Evolutionary conservation across 2,329 filamentous ascomycete genomes (phyloP).

Genomic region (Metarhizium sp.): DNA sequence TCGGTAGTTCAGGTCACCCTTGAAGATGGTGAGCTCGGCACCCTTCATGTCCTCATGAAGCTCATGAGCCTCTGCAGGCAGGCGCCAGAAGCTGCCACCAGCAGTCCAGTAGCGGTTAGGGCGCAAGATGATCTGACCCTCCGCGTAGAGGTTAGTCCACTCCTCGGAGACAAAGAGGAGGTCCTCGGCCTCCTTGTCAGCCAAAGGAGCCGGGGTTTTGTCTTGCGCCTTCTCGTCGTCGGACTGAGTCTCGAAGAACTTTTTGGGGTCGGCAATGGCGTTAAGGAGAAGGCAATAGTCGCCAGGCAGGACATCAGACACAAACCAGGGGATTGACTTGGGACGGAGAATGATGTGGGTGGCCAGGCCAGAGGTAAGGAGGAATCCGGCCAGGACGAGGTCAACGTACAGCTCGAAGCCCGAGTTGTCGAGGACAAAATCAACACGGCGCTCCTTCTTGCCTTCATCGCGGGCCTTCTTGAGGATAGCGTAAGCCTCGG

Average conservation of each 20-base stretch:
- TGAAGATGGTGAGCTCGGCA: conserved; percentile 87
- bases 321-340: conserved; percentile 96
- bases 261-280: conserved; percentile 65
- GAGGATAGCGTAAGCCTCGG: conserved; percentile 59
- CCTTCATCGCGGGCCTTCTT: conserved; percentile 53
- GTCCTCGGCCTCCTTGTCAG: conserved; percentile 56
- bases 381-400: conserved; percentile 80
- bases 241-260: conserved; percentile 68
- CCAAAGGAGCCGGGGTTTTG: conserved; percentile 51
- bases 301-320: conserved; percentile 81
- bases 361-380: conserved; percentile 75
- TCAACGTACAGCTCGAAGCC: conserved; percentile 97
- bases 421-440: conserved; percentile 94
- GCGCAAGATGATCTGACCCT: conserved; percentile 74
- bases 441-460: conserved; percentile 65
- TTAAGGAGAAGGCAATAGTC: conserved; percentile 80
- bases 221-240: conserved; percentile 54
- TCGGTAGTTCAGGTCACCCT: conserved; percentile 93
- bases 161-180: conserved; percentile 71
- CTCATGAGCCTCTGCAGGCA: conserved; percentile 58
- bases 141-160: conserved; percentile 70
- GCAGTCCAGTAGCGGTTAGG: conserved; percentile 90
- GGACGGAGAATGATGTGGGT: conserved; percentile 84
- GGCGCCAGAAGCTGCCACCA: conserved; percentile 77
- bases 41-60: conserved; percentile 70